phyloP scores from a whole-genome alignment of 306 rosid genomes.

The Glycine soja region DNA sequence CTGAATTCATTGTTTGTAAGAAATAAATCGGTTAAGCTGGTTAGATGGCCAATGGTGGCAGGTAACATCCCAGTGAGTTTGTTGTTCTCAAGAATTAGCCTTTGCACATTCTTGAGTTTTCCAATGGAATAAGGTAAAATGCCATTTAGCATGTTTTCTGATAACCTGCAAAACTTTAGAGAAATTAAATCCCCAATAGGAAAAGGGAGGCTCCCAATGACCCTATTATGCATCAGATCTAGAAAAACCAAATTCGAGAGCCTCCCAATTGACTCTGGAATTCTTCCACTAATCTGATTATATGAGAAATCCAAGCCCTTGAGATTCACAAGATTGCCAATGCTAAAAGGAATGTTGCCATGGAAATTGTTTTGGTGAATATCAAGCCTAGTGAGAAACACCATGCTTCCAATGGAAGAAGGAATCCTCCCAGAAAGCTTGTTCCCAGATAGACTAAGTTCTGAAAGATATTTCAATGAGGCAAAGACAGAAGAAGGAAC shows the following conservation, averaged over 20 bases:
- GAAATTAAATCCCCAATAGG: slow-evolving; percentile 63
- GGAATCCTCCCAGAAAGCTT: slow-evolving; percentile 59
- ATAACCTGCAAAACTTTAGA: slow-evolving; percentile 53
- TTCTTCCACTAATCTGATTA: slow-evolving; percentile 46
- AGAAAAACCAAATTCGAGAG: slow-evolving; percentile 56
- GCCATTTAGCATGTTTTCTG: slow-evolving; percentile 58
- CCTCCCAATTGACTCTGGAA: slow-evolving; percentile 62
- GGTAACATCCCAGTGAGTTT: slow-evolving; percentile 62
- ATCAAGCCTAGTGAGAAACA: slow-evolving; percentile 53
- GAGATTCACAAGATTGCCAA: slow-evolving; percentile 59
- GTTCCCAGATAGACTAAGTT: slow-evolving; percentile 62
- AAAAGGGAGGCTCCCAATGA: slow-evolving; percentile 60
- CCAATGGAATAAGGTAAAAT: slow-evolving; percentile 65
- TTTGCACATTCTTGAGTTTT: slow-evolving; percentile 56
- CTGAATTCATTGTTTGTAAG: slow-evolving; percentile 60
- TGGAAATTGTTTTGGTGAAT: slow-evolving; percentile 58
- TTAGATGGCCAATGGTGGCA: slow-evolving; percentile 54
- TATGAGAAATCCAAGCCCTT: slow-evolving; percentile 60
- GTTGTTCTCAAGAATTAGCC: slow-evolving; percentile 64
- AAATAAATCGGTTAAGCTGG: slow-evolving; percentile 56
- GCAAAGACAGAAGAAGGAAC: slow-evolving; percentile 50
- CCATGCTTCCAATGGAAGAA: slow-evolving; percentile 53
- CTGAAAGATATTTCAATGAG: slow-evolving; percentile 53
- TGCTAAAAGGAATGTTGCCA: slow-evolving; percentile 52
- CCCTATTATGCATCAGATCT: slow-evolving; percentile 60